Evolutionary conservation across 2,329 filamentous ascomycete species (phyloP).

Genomic region (Nothopassalora personata): DNA sequence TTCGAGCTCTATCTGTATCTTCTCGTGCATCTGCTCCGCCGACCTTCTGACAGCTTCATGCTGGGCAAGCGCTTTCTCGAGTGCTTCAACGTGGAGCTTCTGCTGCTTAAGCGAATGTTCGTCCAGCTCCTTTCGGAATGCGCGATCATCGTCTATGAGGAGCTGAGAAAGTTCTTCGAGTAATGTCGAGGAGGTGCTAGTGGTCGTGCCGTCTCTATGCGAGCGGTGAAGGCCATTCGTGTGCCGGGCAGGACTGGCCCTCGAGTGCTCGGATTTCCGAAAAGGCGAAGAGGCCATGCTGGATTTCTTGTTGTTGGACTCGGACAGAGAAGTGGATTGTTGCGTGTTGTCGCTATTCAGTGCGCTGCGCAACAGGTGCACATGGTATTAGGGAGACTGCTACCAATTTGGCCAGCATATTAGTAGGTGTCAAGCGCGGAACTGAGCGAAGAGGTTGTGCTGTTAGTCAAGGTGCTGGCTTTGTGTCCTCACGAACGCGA

Average conservation of each 20-base stretch:
- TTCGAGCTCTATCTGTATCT: conserved; percentile 14
- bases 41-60: conserved; percentile 16
- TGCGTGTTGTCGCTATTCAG: neutral
- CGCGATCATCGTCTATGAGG: conserved; percentile 13
- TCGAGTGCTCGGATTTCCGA: conserved; percentile 7
- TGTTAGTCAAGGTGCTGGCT: too few relatives aligned
- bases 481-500: too few relatives aligned
- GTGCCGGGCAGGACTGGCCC: conserved; percentile 12
- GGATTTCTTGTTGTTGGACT: neutral
- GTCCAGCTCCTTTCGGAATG: conserved; percentile 16
- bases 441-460: neutral
- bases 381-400: neutral
- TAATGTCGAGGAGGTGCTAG: conserved; percentile 3
- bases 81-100: conserved; percentile 16
- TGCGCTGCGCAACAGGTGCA: neutral
- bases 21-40: conserved; percentile 14
- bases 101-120: conserved; percentile 15
- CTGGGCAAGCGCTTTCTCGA: conserved; percentile 15
- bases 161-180: conserved; percentile 16
- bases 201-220: conserved; percentile 4
- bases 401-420: neutral
- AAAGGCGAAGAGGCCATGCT: conserved; percentile 16
- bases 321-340: neutral
- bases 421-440: neutral
- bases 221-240: conserved; percentile 6